Evolutionary conservation across 2,329 filamentous ascomycete genomes (phyloP), one percentile per base, ranked within the genome.

Genomic region (Ceratocystis huliohia): DNA sequence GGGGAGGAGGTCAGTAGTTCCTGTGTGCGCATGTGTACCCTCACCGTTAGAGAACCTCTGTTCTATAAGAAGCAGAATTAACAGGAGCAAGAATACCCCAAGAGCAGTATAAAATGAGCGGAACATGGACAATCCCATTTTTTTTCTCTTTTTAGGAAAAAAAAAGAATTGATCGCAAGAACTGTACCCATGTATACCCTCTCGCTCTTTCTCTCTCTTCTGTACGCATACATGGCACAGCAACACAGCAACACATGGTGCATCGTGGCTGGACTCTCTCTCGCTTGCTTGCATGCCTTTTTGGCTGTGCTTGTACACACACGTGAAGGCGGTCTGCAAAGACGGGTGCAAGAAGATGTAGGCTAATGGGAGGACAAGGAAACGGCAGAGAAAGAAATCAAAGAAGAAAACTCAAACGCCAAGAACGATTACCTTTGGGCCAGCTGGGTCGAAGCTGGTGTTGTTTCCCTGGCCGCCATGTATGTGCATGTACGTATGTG

Each of bases 281-380:
- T 59, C 56, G 56, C 56, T 59, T 59, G 56, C 56, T 59, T 59
- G 56, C 56, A 59, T 59, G 56, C 25, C 28, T 37, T 30, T 6
- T 59, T 59, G 28, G 28, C 56, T 25, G 56, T 59, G 25, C 56
- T 59, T 59, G 56, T 59, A 59, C 56, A 59, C 56, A 57, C 53
- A 30, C 30, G 15, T 59, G 56, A 33, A 59, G 56, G 56, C 56
- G 56, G 56, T 59, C 56, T 59, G 48, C 48, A 53, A 53, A 25
- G 15, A 25, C 20, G 20, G 48, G 48, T 53, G 48, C 20, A 53
- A 53, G 48, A 53, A 53, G 48, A 53, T n/a, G 48, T 25, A 22
- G 22, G 37, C 37, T 53, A 25, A 53, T 53, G 48, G 48, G 48
- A 53, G 48, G 48, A 53, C 48, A 53, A 53, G 22, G 25, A 25